Base-by-base conservation (phyloP, 2,329 filamentous ascomycete genomes). In the Phoma herbarum region DNA sequence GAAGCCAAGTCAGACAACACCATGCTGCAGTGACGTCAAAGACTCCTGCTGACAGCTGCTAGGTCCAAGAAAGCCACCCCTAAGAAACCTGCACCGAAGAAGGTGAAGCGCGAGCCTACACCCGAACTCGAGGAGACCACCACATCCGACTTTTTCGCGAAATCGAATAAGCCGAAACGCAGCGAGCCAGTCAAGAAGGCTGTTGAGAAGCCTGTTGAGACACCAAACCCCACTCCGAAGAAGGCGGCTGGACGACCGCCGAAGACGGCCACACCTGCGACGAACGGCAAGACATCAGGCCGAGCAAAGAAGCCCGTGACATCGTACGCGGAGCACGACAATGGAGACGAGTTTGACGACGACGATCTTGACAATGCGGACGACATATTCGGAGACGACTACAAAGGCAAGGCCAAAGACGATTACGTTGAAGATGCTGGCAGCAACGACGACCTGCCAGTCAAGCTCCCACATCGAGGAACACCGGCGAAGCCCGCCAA, bases 301-400 rank as follows among this genome's bases (percentile, higher is more conserved):
- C 70, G 78, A 50, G 68, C 71, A 49, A 83, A 81, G 73, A 80
- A 80, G 60, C 73, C 68, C 10, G 76, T 78, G 57, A 79, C 77
- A 43, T 66, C 75, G 72, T 73, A 75, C 56, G 61, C 70, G 63
- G 63, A 90, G 64, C 86, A 91, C 20, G 89, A 91, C 52, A 88
- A 88, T 31, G 83, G 85, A 7, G 86, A 91, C 18, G 71, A 75
- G 25, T 77, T 76, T 62, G 68, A 73, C 5, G 75, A 80, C 42
- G 72, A 79, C 48, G 78, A 80, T 46, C 72, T 77, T 43, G 88
- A 86, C 43, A 83, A 78, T 3, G 90, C 86, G n/a, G 90, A 92
- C 64, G 93, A 97, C 67, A 93, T 97, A 20, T 93, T 93, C 76
- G 90, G 89, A 14, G 88, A 90, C 4, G 88, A 91, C 63, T 85